Evolutionary conservation across 1,139 yeast species (phyloP).

Genomic region (Fermentozyma sake): DNA sequence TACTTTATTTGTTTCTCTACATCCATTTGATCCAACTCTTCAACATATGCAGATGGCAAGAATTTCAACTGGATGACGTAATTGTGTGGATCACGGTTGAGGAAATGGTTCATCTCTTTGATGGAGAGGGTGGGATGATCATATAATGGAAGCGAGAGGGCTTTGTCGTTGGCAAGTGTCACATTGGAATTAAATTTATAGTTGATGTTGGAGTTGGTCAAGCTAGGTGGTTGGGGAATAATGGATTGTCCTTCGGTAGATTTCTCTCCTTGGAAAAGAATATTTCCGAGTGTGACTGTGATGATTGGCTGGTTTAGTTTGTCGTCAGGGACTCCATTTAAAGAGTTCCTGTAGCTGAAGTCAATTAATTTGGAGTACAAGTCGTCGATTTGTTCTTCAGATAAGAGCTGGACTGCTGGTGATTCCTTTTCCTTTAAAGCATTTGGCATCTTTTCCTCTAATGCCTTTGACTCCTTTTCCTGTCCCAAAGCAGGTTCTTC

Average conservation of each 20-base stretch:
- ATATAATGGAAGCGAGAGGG: slow-evolving; percentile 31
- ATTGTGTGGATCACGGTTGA: slow-evolving; percentile 14
- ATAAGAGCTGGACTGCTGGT: slow-evolving; percentile 1
- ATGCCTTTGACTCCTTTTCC: not conserved
- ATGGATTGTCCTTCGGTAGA: slow-evolving; percentile 1
- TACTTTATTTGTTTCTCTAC: slow-evolving; percentile 20
- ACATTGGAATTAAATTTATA: slow-evolving; percentile 40
- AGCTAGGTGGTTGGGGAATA: slow-evolving; percentile 4
- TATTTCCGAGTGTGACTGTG: slow-evolving; percentile 35
- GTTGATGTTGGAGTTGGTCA: slow-evolving; percentile 4
- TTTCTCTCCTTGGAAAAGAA: slow-evolving; percentile 23
- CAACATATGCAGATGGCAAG: slow-evolving; percentile 40
- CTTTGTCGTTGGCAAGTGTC: slow-evolving; percentile 36
- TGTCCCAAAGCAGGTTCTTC: slow-evolving; percentile 1
- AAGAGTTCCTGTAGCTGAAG: slow-evolving; percentile 14
- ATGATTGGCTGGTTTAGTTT: slow-evolving; percentile 22
- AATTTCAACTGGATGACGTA: slow-evolving; percentile 42
- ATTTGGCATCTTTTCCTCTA: not conserved
- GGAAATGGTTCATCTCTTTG: slow-evolving; percentile 17
- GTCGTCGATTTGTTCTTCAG: slow-evolving; percentile 7
- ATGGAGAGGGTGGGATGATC: slow-evolving; percentile 15
- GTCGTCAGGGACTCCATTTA: slow-evolving; percentile 12
- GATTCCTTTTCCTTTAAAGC: not conserved
- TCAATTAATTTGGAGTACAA: slow-evolving; percentile 16
- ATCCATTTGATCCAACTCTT: slow-evolving; percentile 9